Conservation (phyloP, 2,329 filamentous ascomycete species). For the Knoxdaviesia proteae region DNA sequence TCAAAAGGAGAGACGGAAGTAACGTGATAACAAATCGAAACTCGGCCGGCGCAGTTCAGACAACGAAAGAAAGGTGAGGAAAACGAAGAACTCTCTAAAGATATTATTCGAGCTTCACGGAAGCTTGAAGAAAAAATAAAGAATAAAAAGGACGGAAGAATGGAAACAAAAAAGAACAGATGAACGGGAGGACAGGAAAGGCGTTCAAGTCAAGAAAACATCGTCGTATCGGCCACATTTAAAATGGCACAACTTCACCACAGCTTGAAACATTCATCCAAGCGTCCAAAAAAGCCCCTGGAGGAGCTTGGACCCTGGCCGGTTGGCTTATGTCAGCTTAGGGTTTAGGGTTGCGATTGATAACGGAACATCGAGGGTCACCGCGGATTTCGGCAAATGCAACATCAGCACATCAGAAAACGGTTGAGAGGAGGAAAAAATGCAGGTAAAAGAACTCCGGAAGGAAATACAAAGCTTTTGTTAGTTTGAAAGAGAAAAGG, state of each 20-base stretch:
- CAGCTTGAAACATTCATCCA: no score
- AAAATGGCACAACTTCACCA: no score
- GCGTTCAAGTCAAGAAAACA: no score
- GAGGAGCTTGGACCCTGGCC: no score
- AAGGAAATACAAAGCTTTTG: not conserved
- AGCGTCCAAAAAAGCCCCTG: no score
- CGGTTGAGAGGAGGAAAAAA: not conserved
- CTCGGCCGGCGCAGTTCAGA: not conserved
- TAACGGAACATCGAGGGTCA: no score
- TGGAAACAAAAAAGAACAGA: not conserved
- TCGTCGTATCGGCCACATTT: no score
- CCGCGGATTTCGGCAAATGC: not conserved
- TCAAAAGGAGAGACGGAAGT: not conserved
- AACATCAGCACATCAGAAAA: not conserved
- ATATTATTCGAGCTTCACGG: conserved; percentile 1
- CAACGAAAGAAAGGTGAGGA: no score
- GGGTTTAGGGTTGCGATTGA: no score
- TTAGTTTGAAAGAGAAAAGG: not conserved
- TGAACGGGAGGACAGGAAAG: not conserved
- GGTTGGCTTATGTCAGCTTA: no score
- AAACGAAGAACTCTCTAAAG: not conserved
- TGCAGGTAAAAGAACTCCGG: conserved; percentile 1
- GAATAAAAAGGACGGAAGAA: not conserved
- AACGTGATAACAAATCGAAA: not conserved
- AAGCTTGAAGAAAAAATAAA: not conserved